Evolutionary conservation across 1,284 basidiomycete species (phyloP), one percentile per base, ranked within the genome.

Genomic region (Golubevia sp.): DNA sequence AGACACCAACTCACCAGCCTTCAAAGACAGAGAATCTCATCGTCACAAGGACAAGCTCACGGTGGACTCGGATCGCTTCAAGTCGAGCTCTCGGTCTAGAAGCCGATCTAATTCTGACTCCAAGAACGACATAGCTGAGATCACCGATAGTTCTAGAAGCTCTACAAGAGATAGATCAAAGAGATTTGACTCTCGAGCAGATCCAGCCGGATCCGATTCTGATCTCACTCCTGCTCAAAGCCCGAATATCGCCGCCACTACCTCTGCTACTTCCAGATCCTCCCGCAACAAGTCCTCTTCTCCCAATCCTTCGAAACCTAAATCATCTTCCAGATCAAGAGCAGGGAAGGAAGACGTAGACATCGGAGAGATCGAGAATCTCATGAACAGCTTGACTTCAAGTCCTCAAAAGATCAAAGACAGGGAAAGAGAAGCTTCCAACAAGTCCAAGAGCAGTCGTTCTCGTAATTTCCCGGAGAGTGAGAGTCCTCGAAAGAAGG

Each of bases 301-400:
- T 44, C 38, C 38, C 11, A 44, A 44, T 44, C 18, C 38, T 44
- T 44, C 38, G 11, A 44, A 44, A 44, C 18, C 38, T 13, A 44
- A 44, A 44, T 44, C 38, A 44, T 44, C 38, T 44, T 44, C 38
- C 18, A 44, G 18, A 13, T 13, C 13, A 44, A 44, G 18, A 44
- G 38, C 18, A 18, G 38, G 18, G 18, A 44, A 44, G 38, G 38
- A 44, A 23, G 38, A 38, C 18, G 51, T 76, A 25, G 66, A 74
- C 30, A 59, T 76, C 18, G 69, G 63, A 30, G 53, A 63, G 52
- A 71, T 76, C 48, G 71, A 76, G 49, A 66, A 71, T 48, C 65
- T 76, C 62, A 67, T 76, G 58, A 63, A 72, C 44, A 71, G 58
- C 27, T 56, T 74, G 18, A 70, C 65, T 0, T 59, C 61, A 0